These are phyloP conservation scores for Sungouiozyma intestinalis DNA, from an alignment of 805 yeast species.

Conservation along the genomic window DNA sequence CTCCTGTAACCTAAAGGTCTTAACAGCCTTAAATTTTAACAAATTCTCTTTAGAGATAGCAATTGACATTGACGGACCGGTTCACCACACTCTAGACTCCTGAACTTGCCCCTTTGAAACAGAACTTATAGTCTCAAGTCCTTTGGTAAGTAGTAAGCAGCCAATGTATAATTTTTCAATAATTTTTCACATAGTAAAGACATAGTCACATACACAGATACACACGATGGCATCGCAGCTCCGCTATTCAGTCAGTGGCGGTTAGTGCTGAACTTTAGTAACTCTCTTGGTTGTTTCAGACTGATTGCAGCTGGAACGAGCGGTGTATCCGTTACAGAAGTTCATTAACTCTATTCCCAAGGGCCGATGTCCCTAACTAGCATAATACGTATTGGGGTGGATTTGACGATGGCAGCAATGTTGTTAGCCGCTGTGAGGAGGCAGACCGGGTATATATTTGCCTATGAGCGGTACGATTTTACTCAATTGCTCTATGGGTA, in stretches of 20 bases:
- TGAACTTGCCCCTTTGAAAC: too few species aligned
- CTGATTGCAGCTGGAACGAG: too few species aligned
- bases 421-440: constrained; percentile 78
- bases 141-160: too few species aligned
- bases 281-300: too few species aligned
- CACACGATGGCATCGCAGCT: too few species aligned
- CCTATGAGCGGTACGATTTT: constrained; percentile 28
- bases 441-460: constrained; percentile 59
- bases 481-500: constrained; percentile 43
- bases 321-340: too few species aligned
- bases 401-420: constrained; percentile 68
- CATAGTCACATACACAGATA: too few species aligned
- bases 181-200: neutral
- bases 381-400: constrained; percentile 58
- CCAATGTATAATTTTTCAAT: neutral
- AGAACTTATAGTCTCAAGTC: too few species aligned
- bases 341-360: constrained; percentile 5
- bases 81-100: too few species aligned
- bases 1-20: constrained; percentile 41
- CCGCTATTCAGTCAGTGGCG: too few species aligned
- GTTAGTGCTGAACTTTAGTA: too few species aligned
- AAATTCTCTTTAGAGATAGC: constrained; percentile 22
- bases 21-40: constrained; percentile 32
- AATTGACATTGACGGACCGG: constrained; percentile 8
- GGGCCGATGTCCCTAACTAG: constrained; percentile 7